phyloP scores from a whole-genome alignment of 148 eudicot genomes.

The Rheum nobile region DNA sequence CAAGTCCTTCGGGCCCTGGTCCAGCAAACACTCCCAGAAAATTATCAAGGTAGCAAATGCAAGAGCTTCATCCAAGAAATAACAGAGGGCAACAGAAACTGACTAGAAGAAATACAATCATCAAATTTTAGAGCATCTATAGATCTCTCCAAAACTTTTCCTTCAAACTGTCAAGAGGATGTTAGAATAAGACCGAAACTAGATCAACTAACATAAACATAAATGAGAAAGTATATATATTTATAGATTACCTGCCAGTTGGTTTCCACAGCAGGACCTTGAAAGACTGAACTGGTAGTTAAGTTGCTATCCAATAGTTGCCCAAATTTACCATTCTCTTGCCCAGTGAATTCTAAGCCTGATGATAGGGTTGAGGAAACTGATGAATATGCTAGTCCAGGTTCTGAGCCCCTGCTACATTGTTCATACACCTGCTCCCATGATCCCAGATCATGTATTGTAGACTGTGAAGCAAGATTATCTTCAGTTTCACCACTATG shows the following conservation, averaged over 20 bases:
- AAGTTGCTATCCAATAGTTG: constrained; percentile 24
- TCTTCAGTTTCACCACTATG: constrained; percentile 12
- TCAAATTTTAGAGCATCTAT: not conserved
- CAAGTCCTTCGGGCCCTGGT: not conserved
- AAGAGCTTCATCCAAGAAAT: not conserved
- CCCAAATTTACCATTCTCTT: constrained; percentile 19
- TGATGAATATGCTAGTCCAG: constrained; percentile 17
- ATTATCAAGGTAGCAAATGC: not conserved
- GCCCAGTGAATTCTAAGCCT: constrained; percentile 14
- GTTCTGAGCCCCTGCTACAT: constrained; percentile 16
- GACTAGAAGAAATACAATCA: not conserved
- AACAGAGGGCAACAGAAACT: not conserved
- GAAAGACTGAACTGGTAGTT: constrained; percentile 13
- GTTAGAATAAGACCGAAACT: not conserved
- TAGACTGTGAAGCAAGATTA: constrained; percentile 17
- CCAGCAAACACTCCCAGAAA: not conserved
- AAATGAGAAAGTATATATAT: not conserved
- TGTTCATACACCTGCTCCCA: constrained; percentile 41
- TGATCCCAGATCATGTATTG: constrained; percentile 25
- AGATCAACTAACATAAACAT: not conserved
- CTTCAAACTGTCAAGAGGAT: not conserved
- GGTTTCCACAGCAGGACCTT: constrained; percentile 15
- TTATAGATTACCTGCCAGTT: constrained; percentile 21
- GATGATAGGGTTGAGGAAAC: constrained; percentile 13
- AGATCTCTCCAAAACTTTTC: not conserved